Evolutionary conservation across 148 eudicot species (phyloP).

Genomic region (Nepenthes gracilis): DNA sequence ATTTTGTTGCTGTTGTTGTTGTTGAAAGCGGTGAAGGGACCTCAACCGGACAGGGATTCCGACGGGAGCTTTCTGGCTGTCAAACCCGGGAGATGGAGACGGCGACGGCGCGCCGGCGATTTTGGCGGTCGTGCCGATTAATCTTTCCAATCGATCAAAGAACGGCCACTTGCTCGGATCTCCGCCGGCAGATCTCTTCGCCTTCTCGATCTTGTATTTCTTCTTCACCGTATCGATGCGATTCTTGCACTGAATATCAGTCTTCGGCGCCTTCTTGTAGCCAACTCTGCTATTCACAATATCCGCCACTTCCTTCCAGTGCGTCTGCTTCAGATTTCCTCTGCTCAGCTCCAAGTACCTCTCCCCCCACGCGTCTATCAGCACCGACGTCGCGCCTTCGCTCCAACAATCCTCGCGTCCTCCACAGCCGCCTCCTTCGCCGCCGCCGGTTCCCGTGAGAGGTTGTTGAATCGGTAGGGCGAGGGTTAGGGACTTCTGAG

Average conservation of each 20-base stretch:
- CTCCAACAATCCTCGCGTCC: background rate
- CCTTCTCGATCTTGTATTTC: constrained; percentile 67
- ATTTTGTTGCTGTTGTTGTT: background rate
- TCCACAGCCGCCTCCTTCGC: too few relatives aligned
- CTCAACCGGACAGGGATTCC: constrained; percentile 41
- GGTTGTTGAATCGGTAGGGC: too few relatives aligned
- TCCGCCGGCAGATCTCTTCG: constrained; percentile 17
- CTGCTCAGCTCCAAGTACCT: constrained; percentile 40
- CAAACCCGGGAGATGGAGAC: too few relatives aligned
- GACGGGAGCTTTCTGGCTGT: constrained; percentile 20
- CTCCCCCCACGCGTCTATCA: constrained; percentile 37
- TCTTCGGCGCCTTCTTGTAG: constrained; percentile 14
- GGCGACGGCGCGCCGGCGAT: background rate
- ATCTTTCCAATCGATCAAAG: constrained; percentile 37
- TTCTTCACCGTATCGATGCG: constrained; percentile 69
- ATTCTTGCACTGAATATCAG: constrained; percentile 70
- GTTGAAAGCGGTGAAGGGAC: constrained; percentile 11
- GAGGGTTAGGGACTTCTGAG: too few relatives aligned
- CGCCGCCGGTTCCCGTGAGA: too few relatives aligned
- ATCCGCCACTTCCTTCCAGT: constrained; percentile 64
- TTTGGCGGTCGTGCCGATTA: constrained; percentile 20
- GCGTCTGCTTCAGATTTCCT: constrained; percentile 57
- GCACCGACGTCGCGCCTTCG: constrained; percentile 1
- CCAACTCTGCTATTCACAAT: constrained; percentile 43
- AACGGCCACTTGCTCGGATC: constrained; percentile 55